Base-by-base conservation (phyloP, 2,329 filamentous ascomycete species). In the Colletotrichum higginsianum region DNA sequence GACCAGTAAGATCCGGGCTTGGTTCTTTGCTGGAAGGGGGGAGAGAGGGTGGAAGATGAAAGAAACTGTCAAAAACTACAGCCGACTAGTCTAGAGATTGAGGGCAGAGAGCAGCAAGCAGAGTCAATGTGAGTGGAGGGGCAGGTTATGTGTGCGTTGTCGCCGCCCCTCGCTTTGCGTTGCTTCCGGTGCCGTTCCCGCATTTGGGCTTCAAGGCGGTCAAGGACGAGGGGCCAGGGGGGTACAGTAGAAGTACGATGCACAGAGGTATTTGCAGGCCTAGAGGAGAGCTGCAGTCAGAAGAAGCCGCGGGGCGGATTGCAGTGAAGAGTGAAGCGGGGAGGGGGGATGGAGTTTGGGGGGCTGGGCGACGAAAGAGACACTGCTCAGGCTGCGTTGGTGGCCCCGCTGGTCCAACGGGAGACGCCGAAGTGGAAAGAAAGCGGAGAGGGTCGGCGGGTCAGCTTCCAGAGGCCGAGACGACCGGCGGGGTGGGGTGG, bases 101-200 rank as follows among this genome's bases (percentile, higher is more conserved):
- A 55, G 35, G 50, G 21, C 42, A 23, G 50, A 57, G 30, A 50
- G 23, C 40, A 11, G 49, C 21, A 40, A 50, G 15, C 26, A 50
- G 44, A 9, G 49, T 42, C 57, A 21, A 58, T 53, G 30, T 35
- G 52, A 63, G 57, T 55, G 68, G 65, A 71, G 47, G 66, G 44
- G 58, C n/a, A 53, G 66, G 56, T 49, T 67, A 61, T 70, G 66
- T 72, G 60, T 70, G 69, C 64, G 68, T 71, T 68, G 68, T 71
- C 44, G 57, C 61, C 64, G 57, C 68, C 68, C 64, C 68, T 67
- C 67, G 67, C 30, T 68, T 67, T 60, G 67, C 30, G 62, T 67
- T 60, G n/a, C 21, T 46, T 57, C 64, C 44, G 64, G 50, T 62
- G 64, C 57, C 42, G 69, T 72, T 69, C 60, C 58, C 46, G 60